Conservation (phyloP, 768 basidiomycete species). For the Phylloporus sp. region DNA sequence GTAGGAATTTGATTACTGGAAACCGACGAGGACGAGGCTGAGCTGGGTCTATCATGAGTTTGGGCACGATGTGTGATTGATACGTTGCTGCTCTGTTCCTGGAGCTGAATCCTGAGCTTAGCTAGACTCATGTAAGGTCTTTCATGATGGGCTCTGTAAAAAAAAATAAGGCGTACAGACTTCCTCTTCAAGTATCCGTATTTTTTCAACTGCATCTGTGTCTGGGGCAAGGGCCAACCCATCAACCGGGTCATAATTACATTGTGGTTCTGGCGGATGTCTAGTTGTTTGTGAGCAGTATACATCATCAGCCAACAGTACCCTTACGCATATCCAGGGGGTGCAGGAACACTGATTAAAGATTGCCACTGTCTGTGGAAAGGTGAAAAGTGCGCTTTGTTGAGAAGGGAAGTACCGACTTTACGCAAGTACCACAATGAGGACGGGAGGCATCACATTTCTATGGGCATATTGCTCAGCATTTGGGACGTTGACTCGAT, state of each 20-base stretch:
- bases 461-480: constrained; percentile 34
- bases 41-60: constrained; percentile 18
- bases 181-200: constrained; percentile 72
- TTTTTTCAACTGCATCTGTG: constrained; percentile 75
- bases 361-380: constrained; percentile 71
- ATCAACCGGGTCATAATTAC: constrained; percentile 83
- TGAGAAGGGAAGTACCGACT: constrained; percentile 44
- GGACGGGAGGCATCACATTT: constrained; percentile 89
- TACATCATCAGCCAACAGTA: background rate
- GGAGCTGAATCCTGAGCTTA: constrained; percentile 58
- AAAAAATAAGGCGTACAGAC: constrained; percentile 47
- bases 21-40: constrained; percentile 19
- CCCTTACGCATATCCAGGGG: constrained; percentile 77
- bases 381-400: constrained; percentile 5
- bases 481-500: background rate
- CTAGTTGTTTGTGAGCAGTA: constrained; percentile 34
- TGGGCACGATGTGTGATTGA: constrained; percentile 20
- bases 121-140: constrained; percentile 37
- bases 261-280: constrained; percentile 83
- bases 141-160: constrained; percentile 1
- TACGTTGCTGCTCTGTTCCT: constrained; percentile 44
- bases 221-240: constrained; percentile 74
- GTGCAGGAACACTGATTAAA: constrained; percentile 78
- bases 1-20: constrained; percentile 13
- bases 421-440: constrained; percentile 81